Base-by-base conservation (phyloP, 139 green algal genomes). In the Spirogloea muscicola region DNA sequence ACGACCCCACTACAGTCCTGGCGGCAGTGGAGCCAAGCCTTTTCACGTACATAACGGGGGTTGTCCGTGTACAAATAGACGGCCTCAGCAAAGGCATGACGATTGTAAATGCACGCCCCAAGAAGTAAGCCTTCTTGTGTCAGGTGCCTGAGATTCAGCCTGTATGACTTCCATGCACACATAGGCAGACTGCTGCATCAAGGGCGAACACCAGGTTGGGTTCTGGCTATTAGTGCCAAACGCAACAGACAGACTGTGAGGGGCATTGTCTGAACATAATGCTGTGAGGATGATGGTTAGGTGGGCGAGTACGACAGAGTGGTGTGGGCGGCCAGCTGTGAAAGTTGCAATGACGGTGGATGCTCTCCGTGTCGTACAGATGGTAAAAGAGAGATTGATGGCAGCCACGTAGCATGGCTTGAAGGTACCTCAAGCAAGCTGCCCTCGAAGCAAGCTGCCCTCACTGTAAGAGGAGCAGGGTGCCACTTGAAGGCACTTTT, bases 1-100 rank as follows among this genome's bases (percentile, higher is more conserved):
- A 79, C 43, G 70, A 79, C 42, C 70, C 70, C 27, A 62, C 70
- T 16, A 72, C 70, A 3, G 27, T 79, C 27, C 29, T 79, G 40
- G 70, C 70, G 1, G 48, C 62, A 10, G 41, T 79, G 37, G 25
- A 59, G 13, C 27, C 68, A 3, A n/a, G 21, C 29, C 29, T 79
- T 9, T 79, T 79, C 70, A 79, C 70, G 7, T 73, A 51, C 49
- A 57, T 48, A 9, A 44, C 59, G 38, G 70, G 70, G 13, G 70
- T 61, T 13, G 70, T 79, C 29, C 63, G 70, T 4, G 70, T 79
- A 36, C 40, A 67, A 29, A 25, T 63, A 31, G 70, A 79, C 33
- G 70, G 70, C 41, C 75, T 72, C 49, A 48, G 29, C 3, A 63
- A 63, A 9, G 70, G 70, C 29, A 77, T 73, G 29, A 72, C 70